phyloP scores from a whole-genome alignment of 148 eudicot species.

The Vaccinium myrtillus region DNA sequence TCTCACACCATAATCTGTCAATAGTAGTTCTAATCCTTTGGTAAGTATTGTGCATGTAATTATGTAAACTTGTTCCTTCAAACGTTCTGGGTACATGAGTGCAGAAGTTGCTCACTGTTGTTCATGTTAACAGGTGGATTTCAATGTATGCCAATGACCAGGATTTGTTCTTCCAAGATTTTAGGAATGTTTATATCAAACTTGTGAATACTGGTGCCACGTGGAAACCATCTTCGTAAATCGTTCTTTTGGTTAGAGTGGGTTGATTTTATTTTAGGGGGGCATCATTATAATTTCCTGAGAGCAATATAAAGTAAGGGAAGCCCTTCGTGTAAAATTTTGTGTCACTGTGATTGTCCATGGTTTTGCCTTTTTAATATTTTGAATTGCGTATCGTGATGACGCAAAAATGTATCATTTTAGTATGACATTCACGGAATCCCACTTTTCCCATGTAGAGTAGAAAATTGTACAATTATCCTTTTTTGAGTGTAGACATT shows the following conservation, averaged over 20 bases:
- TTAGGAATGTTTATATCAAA: slow-evolving; percentile 79
- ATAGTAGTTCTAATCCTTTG: neutral
- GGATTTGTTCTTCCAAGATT: slow-evolving; percentile 71
- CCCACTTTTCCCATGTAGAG: neutral
- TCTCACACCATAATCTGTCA: neutral
- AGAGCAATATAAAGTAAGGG: neutral
- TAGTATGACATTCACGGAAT: neutral
- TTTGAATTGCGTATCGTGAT: neutral
- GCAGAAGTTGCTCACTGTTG: neutral
- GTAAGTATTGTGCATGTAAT: neutral
- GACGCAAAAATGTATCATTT: neutral
- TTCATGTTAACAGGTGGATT: slow-evolving; percentile 62
- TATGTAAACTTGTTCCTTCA: neutral
- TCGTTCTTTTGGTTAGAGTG: neutral
- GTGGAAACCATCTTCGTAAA: slow-evolving; percentile 48
- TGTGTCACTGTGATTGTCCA: neutral
- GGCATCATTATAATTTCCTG: neutral
- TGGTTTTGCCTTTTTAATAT: neutral
- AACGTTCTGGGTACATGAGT: neutral
- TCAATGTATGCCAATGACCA: slow-evolving; percentile 67
- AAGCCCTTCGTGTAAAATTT: neutral
- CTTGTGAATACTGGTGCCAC: slow-evolving; percentile 83
- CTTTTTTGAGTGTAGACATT: too few relatives aligned
- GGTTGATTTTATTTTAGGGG: neutral
- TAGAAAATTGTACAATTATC: too few relatives aligned